Evolutionary conservation across 2,329 filamentous ascomycete genomes (phyloP), one percentile per base, ranked within the genome.

Genomic region (Geosmithia putterillii): DNA sequence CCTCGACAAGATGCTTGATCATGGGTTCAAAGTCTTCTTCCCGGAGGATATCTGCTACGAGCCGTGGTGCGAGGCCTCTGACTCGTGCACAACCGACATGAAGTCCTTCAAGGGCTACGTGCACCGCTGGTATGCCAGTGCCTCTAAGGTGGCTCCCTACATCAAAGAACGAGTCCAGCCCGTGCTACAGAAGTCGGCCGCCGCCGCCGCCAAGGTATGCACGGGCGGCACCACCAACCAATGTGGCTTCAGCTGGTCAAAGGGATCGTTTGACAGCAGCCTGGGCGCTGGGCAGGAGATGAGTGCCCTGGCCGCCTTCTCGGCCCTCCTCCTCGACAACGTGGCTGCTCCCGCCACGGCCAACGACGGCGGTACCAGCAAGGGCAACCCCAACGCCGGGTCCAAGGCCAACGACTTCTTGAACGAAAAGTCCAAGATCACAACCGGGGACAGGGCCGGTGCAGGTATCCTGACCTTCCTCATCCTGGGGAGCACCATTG

Each of bases 91-190:
- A 45, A 69, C 74, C 40, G 86, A 90, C 52, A 83, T 87, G 68
- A 61, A 76, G 46, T 76, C 76, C 2, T 88, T 83, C 72, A 86
- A 86, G 60, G 81, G 81, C 35, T 79, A 81, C 45, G 65, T 85
- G 17, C 70, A 78, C 50, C 73, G 79, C 36, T 84, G 80, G 77
- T 65, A 86, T 50, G 68, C 74, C 4, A 67, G 72, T 19, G 69
- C 74, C 1, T 71, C 75, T 2, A 69, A 81, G 50, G 45, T 86
- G n/a, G 79, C 76, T 1, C 81, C 83, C 0, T 70, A 69, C 39
- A 78, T 74, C 1, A 60, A 60, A 36, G 60, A 69, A 1, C 62
- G 55, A 15, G 78, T 87, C 49, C 61, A 74, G 45, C 70, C 76
- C 1, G 69, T 76, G 25, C 65, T 87, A 7, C 62, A 65, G 44